Percentiles rank a stretch among this genome's conserved stretches.
Conservation (phyloP, 805 yeast species). For the Teunomyces gatunensis region DNA sequence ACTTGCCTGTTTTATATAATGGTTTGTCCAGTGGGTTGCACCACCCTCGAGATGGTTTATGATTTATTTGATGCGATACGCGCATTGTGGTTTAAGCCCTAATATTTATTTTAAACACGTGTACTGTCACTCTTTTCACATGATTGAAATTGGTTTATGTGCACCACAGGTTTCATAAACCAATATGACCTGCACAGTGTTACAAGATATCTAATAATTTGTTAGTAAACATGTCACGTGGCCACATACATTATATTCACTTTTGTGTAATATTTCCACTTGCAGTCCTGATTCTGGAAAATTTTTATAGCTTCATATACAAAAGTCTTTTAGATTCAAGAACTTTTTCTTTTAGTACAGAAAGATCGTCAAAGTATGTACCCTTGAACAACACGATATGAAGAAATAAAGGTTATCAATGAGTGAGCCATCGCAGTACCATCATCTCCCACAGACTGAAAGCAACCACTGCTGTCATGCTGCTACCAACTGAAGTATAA, state of each 20-base stretch:
- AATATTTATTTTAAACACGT: not conserved
- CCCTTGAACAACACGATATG: not conserved
- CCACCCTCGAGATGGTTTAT: no score
- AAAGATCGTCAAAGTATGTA: conserved; percentile 32
- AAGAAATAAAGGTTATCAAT: not conserved
- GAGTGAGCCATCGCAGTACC: not conserved
- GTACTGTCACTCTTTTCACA: not conserved
- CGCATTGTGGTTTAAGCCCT: not conserved
- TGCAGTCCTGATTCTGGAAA: conserved; percentile 7
- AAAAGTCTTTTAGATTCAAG: conserved; percentile 2
- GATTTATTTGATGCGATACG: not conserved
- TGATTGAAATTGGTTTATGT: not conserved
- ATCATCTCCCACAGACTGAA: not conserved
- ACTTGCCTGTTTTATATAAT: not conserved
- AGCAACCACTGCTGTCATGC: not conserved
- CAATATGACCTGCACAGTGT: not conserved
- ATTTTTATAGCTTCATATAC: conserved; percentile 10
- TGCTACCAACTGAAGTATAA: no score
- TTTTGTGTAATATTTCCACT: not conserved
- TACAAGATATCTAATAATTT: not conserved
- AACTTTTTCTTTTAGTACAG: conserved; percentile 13
- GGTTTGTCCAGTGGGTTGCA: not conserved
- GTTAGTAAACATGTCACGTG: not conserved
- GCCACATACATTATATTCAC: not conserved
- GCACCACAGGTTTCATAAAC: not conserved